Evolutionary conservation across 768 basidiomycete genomes (phyloP).

Genomic region (Lactifluus subvellereus): DNA sequence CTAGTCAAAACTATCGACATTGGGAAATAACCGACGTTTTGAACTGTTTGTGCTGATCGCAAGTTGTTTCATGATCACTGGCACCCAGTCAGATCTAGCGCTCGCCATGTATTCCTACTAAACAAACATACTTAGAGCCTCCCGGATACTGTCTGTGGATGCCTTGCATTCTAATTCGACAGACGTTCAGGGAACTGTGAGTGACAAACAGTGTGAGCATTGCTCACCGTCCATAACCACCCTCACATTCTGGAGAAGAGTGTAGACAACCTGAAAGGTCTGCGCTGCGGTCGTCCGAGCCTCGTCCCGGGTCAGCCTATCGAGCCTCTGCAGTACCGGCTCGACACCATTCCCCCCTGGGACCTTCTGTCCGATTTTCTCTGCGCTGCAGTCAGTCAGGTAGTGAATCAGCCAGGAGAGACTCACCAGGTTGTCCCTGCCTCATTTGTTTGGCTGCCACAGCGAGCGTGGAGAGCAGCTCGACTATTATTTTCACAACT

Average conservation of each 20-base stretch:
- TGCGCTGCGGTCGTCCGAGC: background rate
- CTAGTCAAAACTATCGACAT: background rate
- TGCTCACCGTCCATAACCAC: background rate
- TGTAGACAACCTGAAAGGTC: background rate
- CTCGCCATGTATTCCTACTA: no score
- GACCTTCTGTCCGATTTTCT: background rate
- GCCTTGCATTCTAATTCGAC: background rate
- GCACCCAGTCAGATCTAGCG: no score
- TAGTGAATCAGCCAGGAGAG: background rate
- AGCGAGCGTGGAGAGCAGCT: background rate
- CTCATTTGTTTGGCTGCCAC: background rate
- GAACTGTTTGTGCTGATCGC: background rate
- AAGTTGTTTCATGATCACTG: no score
- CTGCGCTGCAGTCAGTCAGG: background rate
- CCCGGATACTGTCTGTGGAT: no score
- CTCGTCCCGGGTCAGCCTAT: background rate
- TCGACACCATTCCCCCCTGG: background rate
- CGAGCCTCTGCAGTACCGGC: background rate
- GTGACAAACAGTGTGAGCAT: background rate
- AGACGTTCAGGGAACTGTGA: background rate
- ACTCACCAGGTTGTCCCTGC: background rate
- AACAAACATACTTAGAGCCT: no score
- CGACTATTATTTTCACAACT: background rate
- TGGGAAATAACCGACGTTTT: background rate
- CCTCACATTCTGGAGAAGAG: background rate